Conservation (phyloP, 352 stramenopile species). For the Phytopythium boreale region DNA sequence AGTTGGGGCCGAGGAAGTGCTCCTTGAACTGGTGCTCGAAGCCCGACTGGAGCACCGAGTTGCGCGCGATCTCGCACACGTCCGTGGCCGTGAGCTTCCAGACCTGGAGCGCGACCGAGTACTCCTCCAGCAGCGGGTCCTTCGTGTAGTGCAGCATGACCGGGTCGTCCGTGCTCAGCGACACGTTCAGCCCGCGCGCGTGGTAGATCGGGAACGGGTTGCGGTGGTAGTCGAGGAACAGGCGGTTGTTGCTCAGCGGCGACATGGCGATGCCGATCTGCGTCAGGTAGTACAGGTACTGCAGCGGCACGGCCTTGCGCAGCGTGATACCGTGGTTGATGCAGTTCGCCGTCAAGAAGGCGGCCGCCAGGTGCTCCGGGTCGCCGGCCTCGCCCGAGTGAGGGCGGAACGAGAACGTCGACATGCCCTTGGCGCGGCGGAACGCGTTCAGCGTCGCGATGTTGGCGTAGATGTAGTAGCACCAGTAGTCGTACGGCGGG, state of each 20-base stretch:
- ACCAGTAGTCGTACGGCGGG: slow-evolving; percentile 94
- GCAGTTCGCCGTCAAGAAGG: slow-evolving; percentile 87
- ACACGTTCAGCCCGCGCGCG: slow-evolving; percentile 96
- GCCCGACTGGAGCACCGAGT: slow-evolving; percentile 97
- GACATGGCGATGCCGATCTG: slow-evolving; percentile 95
- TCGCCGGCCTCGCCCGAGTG: slow-evolving; percentile 98
- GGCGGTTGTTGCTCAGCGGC: slow-evolving; percentile 93
- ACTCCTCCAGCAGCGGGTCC: slow-evolving; percentile 96
- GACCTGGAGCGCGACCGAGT: slow-evolving; percentile 91
- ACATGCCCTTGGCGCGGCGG: slow-evolving; percentile 79
- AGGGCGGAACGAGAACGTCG: slow-evolving; percentile 96
- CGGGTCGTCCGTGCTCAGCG: slow-evolving; percentile 97
- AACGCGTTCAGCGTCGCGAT: slow-evolving; percentile 95
- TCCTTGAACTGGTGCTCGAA: slow-evolving; percentile 98
- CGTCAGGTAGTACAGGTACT: slow-evolving; percentile 99
- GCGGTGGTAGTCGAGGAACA: slow-evolving; percentile 95
- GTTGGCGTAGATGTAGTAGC: slow-evolving; percentile 98
- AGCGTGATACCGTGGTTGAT: slow-evolving; percentile 99
- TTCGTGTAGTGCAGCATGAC: slow-evolving; percentile 99
- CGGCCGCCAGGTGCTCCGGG: slow-evolving; percentile 93
- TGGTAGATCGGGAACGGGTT: slow-evolving; percentile 96
- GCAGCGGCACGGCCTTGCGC: slow-evolving; percentile 93
- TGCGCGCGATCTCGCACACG: slow-evolving; percentile 98
- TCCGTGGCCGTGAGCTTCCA: slow-evolving; percentile 96
- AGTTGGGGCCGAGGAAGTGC: slow-evolving; percentile 95